Evolutionary conservation across 2,329 filamentous ascomycete genomes (phyloP).

Genomic region (Diaporthe citri): DNA sequence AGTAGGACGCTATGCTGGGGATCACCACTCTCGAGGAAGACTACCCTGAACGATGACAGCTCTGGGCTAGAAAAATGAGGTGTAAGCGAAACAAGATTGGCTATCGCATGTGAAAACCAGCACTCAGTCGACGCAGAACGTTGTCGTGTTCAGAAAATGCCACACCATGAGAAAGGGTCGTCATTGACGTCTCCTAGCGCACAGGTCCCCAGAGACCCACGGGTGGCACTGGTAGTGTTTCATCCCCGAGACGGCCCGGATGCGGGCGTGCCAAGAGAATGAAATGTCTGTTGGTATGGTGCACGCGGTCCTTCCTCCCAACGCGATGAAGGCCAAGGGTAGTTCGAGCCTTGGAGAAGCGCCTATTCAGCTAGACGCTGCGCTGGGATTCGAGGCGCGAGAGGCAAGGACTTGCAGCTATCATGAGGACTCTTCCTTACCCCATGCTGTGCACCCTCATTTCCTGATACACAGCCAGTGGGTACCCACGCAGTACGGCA

Average conservation of each 20-base stretch:
- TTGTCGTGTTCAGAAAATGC: constrained; percentile 22
- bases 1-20: not conserved
- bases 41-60: not conserved
- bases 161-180: not conserved
- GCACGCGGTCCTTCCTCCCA: not conserved
- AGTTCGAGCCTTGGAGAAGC: not conserved
- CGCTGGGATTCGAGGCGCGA: not conserved
- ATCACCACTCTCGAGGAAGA: not conserved
- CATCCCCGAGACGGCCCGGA: constrained; percentile 8
- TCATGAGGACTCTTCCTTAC: not conserved
- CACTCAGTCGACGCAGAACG: not conserved
- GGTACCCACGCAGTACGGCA: not conserved
- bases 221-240: constrained; percentile 19
- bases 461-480: not conserved
- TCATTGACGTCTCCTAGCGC: constrained; percentile 11
- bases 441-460: not conserved
- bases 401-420: not conserved
- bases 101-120: constrained; percentile 3
- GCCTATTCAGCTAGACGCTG: not conserved
- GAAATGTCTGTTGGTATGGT: not conserved
- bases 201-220: constrained; percentile 12
- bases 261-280: not conserved
- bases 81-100: not conserved
- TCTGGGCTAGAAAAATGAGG: not conserved
- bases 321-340: not conserved